Base-by-base conservation (phyloP, 163 green algal species). In the Chloromonas sp. region DNA sequence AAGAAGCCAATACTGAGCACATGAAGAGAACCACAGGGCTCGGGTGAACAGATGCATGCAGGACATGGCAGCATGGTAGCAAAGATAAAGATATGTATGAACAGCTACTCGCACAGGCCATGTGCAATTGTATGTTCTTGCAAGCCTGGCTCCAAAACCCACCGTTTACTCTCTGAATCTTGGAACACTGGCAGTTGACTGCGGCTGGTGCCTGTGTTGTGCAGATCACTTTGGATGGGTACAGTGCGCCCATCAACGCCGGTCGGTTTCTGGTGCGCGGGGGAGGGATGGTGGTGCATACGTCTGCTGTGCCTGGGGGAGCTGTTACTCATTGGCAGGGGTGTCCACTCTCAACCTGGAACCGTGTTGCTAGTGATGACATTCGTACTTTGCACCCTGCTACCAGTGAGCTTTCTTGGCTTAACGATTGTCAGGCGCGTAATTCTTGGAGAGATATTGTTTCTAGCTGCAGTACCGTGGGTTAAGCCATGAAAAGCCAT, bases 241-340 rank as follows among this genome's bases (percentile, higher is more conserved):
- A 98, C 90, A 95, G 91, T 5, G 96, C 96, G 2, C 96, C 96
- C 2, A 61, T 99, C 2, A 94, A 89, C 59, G 94, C 94, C 1
- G 95, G 93, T 78, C 94, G 94, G 84, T 95, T 98, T 87, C 86
- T 90, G 0, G 36, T 36, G 36, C 36, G 36, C 36, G 36, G 36
- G 36, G 36, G 36, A 36, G 36, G 36, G 36, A 36, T 36, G 36
- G 36, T 36, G 36, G 36, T 36, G 36, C 36, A 36, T 36, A 36
- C 36, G 36, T 36, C 36, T 36, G 36, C 36, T 36, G 36, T 36
- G 36, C 36, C 36, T 36, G 36, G 36, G 36, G 36, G 36, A 36
- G 36, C 36, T 36, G 36, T 36, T 36, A 36, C 36, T 36, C 36
- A 36, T 36, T 36, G 36, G 36, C 36, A 36, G 36, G 36, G 36